Evolutionary conservation across 257 asterid genomes (phyloP).

Genomic region (Fraxinus cuspidata): DNA sequence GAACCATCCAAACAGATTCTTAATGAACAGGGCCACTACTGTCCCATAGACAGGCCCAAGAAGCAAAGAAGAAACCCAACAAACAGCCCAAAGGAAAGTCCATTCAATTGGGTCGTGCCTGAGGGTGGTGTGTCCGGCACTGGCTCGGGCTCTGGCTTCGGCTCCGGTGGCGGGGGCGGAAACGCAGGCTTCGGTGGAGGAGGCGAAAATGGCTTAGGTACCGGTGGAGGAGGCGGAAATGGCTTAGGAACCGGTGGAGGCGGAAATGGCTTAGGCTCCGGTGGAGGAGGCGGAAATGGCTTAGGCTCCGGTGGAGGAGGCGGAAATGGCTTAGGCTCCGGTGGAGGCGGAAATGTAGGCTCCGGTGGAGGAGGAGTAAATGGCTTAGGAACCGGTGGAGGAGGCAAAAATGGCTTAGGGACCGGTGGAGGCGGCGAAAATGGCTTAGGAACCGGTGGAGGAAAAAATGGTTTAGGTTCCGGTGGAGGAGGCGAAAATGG

Average conservation of each 20-base stretch:
- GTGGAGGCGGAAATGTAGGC: background rate
- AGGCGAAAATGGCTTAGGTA: background rate
- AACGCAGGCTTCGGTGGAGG: background rate
- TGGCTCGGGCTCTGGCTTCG: slow-evolving; percentile 1
- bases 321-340: too few species aligned
- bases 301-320: background rate
- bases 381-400: background rate
- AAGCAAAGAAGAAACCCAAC: slow-evolving; percentile 28
- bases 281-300: background rate
- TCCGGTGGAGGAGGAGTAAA: background rate
- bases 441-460: background rate
- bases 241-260: background rate
- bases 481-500: too few species aligned
- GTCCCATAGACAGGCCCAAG: slow-evolving; percentile 16
- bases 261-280: background rate
- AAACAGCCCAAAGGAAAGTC: slow-evolving; percentile 13
- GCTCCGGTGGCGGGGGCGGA: background rate
- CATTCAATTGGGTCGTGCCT: slow-evolving; percentile 24
- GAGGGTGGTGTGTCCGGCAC: slow-evolving; percentile 23
- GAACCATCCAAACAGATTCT: background rate
- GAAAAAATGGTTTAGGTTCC: background rate
- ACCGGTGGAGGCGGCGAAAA: background rate
- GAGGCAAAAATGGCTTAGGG: background rate
- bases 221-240: background rate
- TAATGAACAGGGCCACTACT: background rate